Conservation (phyloP, 1,284 basidiomycete genomes). For the Xanthoconium separans region DNA sequence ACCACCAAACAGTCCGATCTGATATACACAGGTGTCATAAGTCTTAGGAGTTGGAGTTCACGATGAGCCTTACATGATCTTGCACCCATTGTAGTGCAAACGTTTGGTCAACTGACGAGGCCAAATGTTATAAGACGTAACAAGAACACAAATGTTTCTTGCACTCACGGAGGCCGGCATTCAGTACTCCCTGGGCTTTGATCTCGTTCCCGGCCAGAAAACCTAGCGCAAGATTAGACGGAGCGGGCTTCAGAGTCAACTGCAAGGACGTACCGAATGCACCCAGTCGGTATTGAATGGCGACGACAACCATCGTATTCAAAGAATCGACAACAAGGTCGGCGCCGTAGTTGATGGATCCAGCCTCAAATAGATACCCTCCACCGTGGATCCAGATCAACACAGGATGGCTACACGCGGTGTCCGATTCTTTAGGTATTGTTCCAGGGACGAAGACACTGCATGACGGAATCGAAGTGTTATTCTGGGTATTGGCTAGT, state of each 20-base stretch:
- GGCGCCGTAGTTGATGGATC: slow-evolving; percentile 12
- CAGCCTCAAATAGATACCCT: slow-evolving; percentile 10
- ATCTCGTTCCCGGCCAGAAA: slow-evolving; percentile 30
- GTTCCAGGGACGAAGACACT: slow-evolving; percentile 17
- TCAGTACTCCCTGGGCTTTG: slow-evolving; percentile 28
- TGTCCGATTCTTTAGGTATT: neutral
- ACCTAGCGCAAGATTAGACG: slow-evolving; percentile 10
- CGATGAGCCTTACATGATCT: slow-evolving; percentile 18
- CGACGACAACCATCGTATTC: slow-evolving; percentile 36
- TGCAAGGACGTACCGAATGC: slow-evolving; percentile 35
- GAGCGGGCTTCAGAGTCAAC: neutral
- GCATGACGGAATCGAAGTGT: neutral
- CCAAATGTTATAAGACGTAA: neutral
- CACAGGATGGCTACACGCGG: slow-evolving; percentile 5
- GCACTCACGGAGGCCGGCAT: slow-evolving; percentile 32
- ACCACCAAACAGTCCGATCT: slow-evolving; percentile 31
- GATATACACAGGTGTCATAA: neutral
- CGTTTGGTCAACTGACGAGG: slow-evolving; percentile 25
- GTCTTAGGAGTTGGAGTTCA: neutral
- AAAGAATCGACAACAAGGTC: slow-evolving; percentile 21
- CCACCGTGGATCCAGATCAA: slow-evolving; percentile 22
- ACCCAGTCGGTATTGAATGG: slow-evolving; percentile 43
- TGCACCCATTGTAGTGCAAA: slow-evolving; percentile 35
- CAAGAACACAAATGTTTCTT: neutral
- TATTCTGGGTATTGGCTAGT: neutral